Percentiles rank a stretch among this genome's conserved stretches.
Evolutionary conservation across 106 monocot genomes (phyloP).

Genomic region (Dactylorhiza incarnata): DNA sequence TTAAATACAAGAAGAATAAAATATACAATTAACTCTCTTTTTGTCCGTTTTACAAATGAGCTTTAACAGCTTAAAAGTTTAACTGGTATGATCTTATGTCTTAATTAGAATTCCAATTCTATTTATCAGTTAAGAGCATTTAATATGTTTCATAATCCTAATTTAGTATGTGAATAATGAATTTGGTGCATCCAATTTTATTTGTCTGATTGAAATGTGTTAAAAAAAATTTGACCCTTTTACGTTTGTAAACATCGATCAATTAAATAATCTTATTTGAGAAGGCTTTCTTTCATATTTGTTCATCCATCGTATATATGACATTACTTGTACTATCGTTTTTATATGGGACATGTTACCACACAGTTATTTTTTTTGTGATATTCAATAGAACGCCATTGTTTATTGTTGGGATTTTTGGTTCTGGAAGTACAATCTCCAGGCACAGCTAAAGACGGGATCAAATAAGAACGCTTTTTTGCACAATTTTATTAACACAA

Average conservation of each 20-base stretch:
- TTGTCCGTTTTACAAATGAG: no score
- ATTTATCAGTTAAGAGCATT: not conserved
- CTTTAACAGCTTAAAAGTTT: not conserved
- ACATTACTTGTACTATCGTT: not conserved
- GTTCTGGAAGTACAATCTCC: no score
- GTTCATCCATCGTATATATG: not conserved
- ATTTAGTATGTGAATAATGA: not conserved
- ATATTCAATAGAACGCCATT: no score
- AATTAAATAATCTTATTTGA: not conserved
- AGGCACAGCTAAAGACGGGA: no score
- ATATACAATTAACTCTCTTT: no score
- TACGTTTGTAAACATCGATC: not conserved
- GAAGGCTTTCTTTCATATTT: not conserved
- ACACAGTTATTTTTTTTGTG: not conserved
- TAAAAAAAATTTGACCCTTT: no score
- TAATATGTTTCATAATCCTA: not conserved
- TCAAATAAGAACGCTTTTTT: no score
- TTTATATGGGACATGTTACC: not conserved
- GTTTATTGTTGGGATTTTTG: no score
- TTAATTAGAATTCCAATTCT: not conserved
- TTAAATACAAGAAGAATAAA: no score
- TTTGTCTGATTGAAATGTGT: not conserved
- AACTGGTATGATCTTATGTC: not conserved
- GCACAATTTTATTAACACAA: no score
- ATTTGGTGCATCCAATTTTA: not conserved